Conservation (phyloP, 108 stramenopile genomes). For the Fistulifera solaris region DNA sequence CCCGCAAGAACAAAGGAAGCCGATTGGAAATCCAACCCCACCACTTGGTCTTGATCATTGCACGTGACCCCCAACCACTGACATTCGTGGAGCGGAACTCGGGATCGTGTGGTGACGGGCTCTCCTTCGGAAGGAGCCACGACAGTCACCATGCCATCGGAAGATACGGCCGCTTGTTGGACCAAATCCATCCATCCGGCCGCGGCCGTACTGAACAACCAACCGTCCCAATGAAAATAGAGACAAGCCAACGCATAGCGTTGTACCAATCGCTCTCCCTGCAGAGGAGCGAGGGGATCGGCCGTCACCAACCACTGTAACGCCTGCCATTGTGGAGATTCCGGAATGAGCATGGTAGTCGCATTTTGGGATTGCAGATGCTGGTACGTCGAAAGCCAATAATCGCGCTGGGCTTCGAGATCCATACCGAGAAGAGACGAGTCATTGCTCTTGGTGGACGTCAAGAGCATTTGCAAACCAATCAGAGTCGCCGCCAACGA, state of each 20-base stretch:
- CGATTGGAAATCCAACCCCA: background rate
- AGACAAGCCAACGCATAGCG: background rate
- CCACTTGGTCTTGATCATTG: slow-evolving; percentile 3
- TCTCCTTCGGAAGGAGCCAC: background rate
- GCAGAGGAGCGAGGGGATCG: background rate
- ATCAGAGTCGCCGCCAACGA: too few relatives aligned
- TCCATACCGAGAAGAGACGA: too few relatives aligned
- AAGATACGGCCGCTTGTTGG: too few relatives aligned
- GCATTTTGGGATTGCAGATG: too few relatives aligned
- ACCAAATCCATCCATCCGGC: too few relatives aligned
- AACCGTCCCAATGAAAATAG: slow-evolving; percentile 1
- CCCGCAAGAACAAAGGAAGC: slow-evolving; percentile 24
- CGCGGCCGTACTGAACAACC: background rate
- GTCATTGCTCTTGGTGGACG: too few relatives aligned
- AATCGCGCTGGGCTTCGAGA: too few relatives aligned
- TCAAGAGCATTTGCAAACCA: too few relatives aligned
- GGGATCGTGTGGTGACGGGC: background rate
- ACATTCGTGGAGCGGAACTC: background rate
- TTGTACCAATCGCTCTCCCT: background rate
- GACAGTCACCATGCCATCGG: too few relatives aligned
- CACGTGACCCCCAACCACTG: slow-evolving; percentile 1
- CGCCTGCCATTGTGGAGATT: background rate
- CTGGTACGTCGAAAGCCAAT: too few relatives aligned
- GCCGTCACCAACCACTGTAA: background rate
- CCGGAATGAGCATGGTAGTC: background rate